Conservation (phyloP, 2,329 filamentous ascomycete species). For the Colletotrichum spinosum region DNA sequence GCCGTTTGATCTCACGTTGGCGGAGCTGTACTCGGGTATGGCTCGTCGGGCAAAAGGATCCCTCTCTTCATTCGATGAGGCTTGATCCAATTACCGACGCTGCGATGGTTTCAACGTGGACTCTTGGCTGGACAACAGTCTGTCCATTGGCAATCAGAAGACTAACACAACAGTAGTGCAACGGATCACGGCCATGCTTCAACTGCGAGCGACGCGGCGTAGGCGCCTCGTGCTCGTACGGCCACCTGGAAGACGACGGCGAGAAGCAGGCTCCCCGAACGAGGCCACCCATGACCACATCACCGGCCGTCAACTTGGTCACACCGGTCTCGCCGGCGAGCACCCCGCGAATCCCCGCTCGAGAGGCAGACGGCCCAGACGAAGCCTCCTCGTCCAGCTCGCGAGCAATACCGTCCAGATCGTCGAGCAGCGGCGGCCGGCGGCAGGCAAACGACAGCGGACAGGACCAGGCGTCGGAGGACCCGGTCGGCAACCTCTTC, state of each 20-base stretch:
- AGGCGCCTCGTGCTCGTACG: slow-evolving; percentile 18
- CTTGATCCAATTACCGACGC: too few species aligned
- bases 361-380: slow-evolving; percentile 4
- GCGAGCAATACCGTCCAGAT: slow-evolving; percentile 9
- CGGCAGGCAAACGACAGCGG: slow-evolving; percentile 10
- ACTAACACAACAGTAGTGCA: slow-evolving; percentile 17
- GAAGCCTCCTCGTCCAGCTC: slow-evolving; percentile 4
- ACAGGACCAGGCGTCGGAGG: slow-evolving; percentile 24
- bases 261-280: background rate
- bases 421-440: slow-evolving; percentile 16
- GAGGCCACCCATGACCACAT: background rate
- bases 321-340: slow-evolving; percentile 13
- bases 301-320: slow-evolving; percentile 1
- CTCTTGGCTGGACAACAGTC: background rate
- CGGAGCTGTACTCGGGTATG: background rate
- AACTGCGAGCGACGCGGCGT: slow-evolving; percentile 32
- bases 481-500: slow-evolving; percentile 44
- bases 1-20: background rate
- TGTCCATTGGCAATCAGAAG: background rate
- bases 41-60: background rate
- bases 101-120: too few species aligned
- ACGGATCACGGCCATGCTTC: slow-evolving; percentile 33
- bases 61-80: too few species aligned
- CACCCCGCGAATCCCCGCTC: background rate
- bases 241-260: slow-evolving; percentile 11